Base-by-base conservation (phyloP, 1,139 yeast genomes). In the Eremothecium gossypii region DNA sequence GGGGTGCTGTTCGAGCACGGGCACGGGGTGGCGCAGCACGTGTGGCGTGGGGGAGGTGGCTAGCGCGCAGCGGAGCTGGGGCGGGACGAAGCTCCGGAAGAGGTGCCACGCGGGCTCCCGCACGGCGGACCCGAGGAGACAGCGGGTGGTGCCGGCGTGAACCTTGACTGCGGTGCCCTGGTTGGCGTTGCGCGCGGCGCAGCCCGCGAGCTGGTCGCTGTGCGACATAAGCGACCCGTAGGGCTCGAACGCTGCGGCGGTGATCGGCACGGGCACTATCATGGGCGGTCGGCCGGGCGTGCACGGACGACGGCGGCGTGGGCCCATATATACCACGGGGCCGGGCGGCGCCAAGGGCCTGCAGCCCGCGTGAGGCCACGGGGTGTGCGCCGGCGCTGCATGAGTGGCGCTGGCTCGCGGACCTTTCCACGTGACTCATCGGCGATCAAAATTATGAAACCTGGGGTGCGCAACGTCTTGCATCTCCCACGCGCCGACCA, bases 91-190 rank as follows among this genome's bases (percentile, higher is more conserved):
- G 52, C 95, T 84, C 44, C 95, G 67, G 61, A 87, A 89, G 33
- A 89, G 71, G 60, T 87, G 85, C 83, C 87, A 79, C 52, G 83
- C 81, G 3, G 94, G 79, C 0, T 75, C 68, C 0, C 77, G 71
- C 3, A 39, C 13, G 11, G 31, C 23, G 23, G 23, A 6, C 23
- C 23, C 23, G 23, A 17, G 23, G 5, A 17, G 23, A 6, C 23
- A 17, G 6, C 23, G 23, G 1, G 86, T 81, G 2, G 91, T 78
- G 8, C 86, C 93, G 48, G 80, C 72, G 51, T 75, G 77, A 39
- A 85, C 64, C 55, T 87, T 89, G 4, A 76, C 68, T 1, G 96
- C 96, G 2, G 96, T 87, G n/a, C 96, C 97, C 56, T 89, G 87
- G 61, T 89, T 89, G 6, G 96, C 96, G 17, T 48, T 50, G 36